phyloP scores from a whole-genome alignment of 2,329 filamentous ascomycete genomes.

The Calonectria pseudoturangicola region DNA sequence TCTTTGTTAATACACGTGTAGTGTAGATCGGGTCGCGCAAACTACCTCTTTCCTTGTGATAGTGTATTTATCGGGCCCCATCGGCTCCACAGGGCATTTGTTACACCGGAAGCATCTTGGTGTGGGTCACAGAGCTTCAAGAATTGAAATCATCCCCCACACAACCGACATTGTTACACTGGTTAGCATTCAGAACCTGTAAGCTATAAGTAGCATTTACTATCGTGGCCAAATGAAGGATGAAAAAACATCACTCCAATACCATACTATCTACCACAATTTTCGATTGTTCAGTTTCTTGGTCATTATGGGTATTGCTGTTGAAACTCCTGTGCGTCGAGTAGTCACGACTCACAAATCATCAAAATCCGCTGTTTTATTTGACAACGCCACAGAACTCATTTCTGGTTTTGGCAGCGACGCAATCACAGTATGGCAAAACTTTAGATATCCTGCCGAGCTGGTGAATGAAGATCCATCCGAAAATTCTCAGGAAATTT shows the following conservation, averaged over 20 bases:
- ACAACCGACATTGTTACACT: not conserved
- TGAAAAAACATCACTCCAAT: no score
- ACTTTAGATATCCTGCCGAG: not conserved
- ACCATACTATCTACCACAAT: not conserved
- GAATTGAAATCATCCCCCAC: not conserved
- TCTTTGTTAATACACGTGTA: no score
- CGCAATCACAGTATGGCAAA: constrained; percentile 8
- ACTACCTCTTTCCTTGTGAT: no score
- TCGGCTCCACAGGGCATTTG: not conserved
- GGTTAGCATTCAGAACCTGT: no score
- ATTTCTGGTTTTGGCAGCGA: constrained; percentile 6
- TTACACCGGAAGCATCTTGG: no score
- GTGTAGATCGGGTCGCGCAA: no score
- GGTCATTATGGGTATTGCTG: not conserved
- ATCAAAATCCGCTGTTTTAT: not conserved
- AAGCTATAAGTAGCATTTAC: no score
- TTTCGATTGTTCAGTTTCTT: not conserved
- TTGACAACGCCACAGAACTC: not conserved
- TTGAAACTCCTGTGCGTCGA: not conserved
- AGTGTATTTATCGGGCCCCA: not conserved
- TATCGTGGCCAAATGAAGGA: no score
- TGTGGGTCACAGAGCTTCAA: no score
- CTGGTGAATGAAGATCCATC: not conserved
- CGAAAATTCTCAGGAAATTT: not conserved
- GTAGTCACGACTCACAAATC: constrained; percentile 14